Evolutionary conservation across 78 protist species (phyloP).

Genomic region (Isochrysis galbana): DNA sequence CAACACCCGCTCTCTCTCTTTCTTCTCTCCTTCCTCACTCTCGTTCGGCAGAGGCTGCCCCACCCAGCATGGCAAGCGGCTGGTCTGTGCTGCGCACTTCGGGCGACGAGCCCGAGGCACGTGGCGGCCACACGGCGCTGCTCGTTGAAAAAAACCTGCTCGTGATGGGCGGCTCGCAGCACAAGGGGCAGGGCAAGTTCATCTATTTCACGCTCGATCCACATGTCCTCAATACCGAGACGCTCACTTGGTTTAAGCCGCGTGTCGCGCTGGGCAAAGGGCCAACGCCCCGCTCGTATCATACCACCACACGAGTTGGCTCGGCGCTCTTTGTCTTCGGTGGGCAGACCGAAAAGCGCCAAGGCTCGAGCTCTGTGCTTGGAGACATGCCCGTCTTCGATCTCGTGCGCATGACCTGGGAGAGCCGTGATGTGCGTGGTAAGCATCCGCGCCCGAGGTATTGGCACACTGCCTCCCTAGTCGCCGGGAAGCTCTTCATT

Average conservation of each 20-base stretch:
- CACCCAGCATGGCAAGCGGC: too few species aligned
- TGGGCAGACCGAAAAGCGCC: background rate
- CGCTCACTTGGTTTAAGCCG: background rate
- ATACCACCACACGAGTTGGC: background rate
- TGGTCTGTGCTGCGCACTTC: background rate
- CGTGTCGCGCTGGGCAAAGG: slow-evolving; percentile 14
- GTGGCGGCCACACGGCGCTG: background rate
- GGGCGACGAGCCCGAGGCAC: background rate
- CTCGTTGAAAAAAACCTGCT: background rate
- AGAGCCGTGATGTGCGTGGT: background rate
- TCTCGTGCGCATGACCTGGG: slow-evolving; percentile 6
- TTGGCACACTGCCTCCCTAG: background rate
- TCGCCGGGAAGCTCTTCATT: background rate
- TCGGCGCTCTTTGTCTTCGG: background rate
- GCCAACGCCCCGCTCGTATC: background rate
- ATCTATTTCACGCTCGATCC: background rate
- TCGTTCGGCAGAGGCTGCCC: too few species aligned
- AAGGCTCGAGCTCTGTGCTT: background rate
- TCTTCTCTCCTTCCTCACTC: too few species aligned
- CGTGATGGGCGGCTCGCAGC: background rate
- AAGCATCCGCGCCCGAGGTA: background rate
- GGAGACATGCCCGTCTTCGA: background rate
- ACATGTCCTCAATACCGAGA: background rate
- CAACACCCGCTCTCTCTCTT: too few species aligned
- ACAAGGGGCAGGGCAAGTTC: background rate